Percentiles rank a stretch among this genome's conserved stretches.
phyloP scores from a whole-genome alignment of 257 asterid species.

The Solanum clarkiae region DNA sequence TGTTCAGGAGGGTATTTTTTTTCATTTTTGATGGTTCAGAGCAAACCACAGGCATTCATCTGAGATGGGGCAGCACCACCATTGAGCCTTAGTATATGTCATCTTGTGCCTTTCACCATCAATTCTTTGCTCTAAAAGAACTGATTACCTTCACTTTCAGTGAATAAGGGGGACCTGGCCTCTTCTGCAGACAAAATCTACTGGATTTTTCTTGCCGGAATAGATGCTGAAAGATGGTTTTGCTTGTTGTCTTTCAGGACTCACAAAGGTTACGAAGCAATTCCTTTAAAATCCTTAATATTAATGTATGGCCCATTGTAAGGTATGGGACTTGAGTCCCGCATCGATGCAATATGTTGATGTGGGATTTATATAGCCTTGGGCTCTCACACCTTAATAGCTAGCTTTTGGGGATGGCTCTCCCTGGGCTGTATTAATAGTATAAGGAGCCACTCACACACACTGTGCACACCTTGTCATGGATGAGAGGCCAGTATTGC shows the following conservation, averaged over 20 bases:
- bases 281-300: not conserved
- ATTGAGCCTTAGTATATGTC: not conserved
- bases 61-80: not conserved
- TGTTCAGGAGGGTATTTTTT: not conserved
- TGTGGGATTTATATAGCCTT: not conserved
- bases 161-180: conserved; percentile 9
- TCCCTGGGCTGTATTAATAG: not conserved
- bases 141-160: conserved; percentile 25
- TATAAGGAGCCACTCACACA: not conserved
- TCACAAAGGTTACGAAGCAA: not conserved
- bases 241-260: not conserved
- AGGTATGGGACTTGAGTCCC: not conserved
- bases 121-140: not conserved
- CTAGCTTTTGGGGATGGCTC: not conserved
- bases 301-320: not conserved
- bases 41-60: not conserved
- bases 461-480: not conserved
- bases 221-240: conserved; percentile 15
- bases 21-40: not conserved
- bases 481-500: not conserved
- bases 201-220: conserved; percentile 19
- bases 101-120: not conserved
- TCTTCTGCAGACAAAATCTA: conserved; percentile 14
- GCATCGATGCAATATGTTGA: not conserved
- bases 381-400: not conserved